Percentiles rank a stretch among this genome's conserved stretches.
phyloP scores from a whole-genome alignment of 2,329 filamentous ascomycete genomes.

The Fusarium illudens region DNA sequence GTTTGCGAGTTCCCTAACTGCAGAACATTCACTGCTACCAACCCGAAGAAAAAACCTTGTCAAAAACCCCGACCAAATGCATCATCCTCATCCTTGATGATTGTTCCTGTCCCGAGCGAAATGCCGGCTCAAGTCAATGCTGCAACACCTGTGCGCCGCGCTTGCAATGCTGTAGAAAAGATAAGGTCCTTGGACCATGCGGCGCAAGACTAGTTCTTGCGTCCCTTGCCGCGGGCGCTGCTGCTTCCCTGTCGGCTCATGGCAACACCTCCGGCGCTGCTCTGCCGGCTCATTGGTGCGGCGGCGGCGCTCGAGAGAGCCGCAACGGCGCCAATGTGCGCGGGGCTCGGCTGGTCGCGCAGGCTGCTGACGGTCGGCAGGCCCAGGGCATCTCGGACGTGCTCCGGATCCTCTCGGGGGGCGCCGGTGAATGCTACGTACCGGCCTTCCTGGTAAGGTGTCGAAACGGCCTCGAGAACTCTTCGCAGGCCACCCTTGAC shows the following conservation, averaged over 20 bases:
- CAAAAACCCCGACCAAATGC: constrained; percentile 16
- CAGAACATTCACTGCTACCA: constrained; percentile 8
- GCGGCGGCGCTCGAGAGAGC: constrained; percentile 49
- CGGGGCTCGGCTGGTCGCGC: constrained; percentile 52
- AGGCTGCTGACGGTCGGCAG: constrained; percentile 54
- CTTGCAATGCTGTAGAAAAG: constrained; percentile 43
- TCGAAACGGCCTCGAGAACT: constrained; percentile 63
- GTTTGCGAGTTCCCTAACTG: constrained; percentile 4
- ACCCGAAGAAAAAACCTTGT: constrained; percentile 11
- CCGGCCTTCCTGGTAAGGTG: constrained; percentile 56
- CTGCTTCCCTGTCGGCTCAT: constrained; percentile 65
- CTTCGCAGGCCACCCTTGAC: constrained; percentile 61
- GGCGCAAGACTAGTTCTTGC: constrained; percentile 44
- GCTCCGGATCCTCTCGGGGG: constrained; percentile 58
- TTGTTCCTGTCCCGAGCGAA: constrained; percentile 1
- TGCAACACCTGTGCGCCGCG: constrained; percentile 40
- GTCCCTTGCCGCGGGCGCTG: constrained; percentile 59
- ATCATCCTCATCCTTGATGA: constrained; percentile 5
- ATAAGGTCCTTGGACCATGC: constrained; percentile 6
- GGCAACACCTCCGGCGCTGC: constrained; percentile 62
- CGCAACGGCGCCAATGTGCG: constrained; percentile 35
- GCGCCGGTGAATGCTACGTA: constrained; percentile 59
- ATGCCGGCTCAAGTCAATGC: not conserved
- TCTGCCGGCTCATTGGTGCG: constrained; percentile 64
- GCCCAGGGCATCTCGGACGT: constrained; percentile 59